Evolutionary conservation across 768 basidiomycete genomes (phyloP).

Genomic region (Podaxis sp.): DNA sequence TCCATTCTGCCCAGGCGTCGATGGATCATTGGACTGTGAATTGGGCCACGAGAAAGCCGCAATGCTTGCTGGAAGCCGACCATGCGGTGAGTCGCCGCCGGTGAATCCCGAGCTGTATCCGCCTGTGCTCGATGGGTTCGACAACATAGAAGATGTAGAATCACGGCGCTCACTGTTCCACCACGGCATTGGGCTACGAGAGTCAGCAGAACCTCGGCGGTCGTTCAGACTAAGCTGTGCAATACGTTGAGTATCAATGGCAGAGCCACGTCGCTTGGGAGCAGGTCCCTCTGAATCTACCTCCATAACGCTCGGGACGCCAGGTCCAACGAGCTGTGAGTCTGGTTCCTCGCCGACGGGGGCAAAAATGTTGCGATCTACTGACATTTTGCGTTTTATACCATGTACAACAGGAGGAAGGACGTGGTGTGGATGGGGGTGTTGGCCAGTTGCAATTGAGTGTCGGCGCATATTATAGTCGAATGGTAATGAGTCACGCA

Average conservation of each 20-base stretch:
- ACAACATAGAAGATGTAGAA: conserved; percentile 67
- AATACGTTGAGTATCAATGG: conserved; percentile 75
- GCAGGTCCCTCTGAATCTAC: conserved; percentile 64
- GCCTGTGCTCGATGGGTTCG: conserved; percentile 52
- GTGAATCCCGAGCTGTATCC: conserved; percentile 56
- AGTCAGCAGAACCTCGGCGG: conserved; percentile 74
- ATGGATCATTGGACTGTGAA: conserved; percentile 30
- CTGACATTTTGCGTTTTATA: conserved; percentile 82
- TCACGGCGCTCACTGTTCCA: conserved; percentile 73
- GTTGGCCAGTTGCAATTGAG: conserved; percentile 62
- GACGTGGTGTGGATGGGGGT: conserved; percentile 39
- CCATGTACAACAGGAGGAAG: conserved; percentile 47
- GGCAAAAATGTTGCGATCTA: conserved; percentile 53
- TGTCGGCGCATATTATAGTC: conserved; percentile 73
- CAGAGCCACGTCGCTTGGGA: conserved; percentile 81
- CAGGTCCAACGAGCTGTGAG: conserved; percentile 65
- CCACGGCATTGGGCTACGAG: conserved; percentile 42
- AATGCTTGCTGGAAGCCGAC: conserved; percentile 59
- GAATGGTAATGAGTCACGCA: conserved; percentile 49
- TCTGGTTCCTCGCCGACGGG: conserved; percentile 63
- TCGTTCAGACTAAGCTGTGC: conserved; percentile 76
- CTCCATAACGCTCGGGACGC: conserved; percentile 58
- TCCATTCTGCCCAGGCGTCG: conserved; percentile 43
- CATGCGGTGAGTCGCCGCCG: conserved; percentile 55
- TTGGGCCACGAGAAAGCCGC: conserved; percentile 74